Evolutionary conservation across 2,329 filamentous ascomycete species (phyloP).

Genomic region (Ophiocordyceps sinensis): DNA sequence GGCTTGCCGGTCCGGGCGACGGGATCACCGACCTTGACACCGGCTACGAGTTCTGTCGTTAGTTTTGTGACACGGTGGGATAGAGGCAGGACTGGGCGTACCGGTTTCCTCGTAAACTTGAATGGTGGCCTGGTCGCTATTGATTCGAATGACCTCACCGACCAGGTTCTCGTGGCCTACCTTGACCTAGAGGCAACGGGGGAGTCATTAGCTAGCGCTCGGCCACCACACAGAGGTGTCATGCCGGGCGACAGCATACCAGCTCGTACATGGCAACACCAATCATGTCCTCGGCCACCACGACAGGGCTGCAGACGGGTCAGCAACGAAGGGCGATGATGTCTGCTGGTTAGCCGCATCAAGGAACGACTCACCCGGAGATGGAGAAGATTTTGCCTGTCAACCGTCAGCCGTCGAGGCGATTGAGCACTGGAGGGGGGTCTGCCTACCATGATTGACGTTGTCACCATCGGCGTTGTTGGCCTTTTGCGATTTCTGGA

Average conservation of each 20-base stretch:
- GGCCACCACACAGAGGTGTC: neutral
- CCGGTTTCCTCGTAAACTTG: conserved; percentile 99
- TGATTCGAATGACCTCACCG: conserved; percentile 97
- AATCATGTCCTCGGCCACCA: conserved; percentile 95
- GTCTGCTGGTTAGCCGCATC: neutral
- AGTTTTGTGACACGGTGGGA: neutral
- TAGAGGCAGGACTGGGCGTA: conserved; percentile 26
- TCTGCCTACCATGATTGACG: conserved; percentile 22
- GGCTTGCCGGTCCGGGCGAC: conserved; percentile 86
- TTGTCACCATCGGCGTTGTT: conserved; percentile 22
- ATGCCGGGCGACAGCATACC: conserved; percentile 34
- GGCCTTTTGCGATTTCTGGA: conserved; percentile 13
- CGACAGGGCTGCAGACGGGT: conserved; percentile 54
- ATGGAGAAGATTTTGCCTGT: conserved; percentile 48
- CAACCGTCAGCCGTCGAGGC: conserved; percentile 8
- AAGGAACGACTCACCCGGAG: conserved; percentile 36
- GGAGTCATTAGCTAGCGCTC: neutral
- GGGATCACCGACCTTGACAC: conserved; percentile 90
- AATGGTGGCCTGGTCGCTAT: conserved; percentile 86
- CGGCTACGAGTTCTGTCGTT: conserved; percentile 42
- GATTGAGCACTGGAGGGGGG: neutral
- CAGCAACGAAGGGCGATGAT: conserved; percentile 4
- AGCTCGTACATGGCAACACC: conserved; percentile 99
- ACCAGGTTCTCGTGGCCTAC: conserved; percentile 86
- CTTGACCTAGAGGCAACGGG: conserved; percentile 46